Conservation (phyloP, 176 grass and related monocot genomes). For the Typha latifolia region DNA sequence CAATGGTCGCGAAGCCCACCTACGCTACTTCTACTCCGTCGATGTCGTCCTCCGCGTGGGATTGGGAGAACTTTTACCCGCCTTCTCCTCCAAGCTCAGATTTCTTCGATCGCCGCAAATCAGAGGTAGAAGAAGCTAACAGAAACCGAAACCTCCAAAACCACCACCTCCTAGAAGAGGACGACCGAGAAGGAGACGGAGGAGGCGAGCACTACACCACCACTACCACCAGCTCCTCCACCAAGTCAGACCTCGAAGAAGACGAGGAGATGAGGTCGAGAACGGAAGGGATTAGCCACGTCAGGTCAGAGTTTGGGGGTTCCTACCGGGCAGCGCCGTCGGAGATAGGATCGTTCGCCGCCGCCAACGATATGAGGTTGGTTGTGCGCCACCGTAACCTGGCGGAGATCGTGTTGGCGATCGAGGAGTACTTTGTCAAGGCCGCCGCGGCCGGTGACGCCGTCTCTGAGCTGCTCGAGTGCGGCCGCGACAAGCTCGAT, state of each 20-base stretch:
- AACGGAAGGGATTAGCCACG: conserved; percentile 46
- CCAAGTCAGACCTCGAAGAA: conserved; percentile 1
- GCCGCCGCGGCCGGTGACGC: conserved; percentile 55
- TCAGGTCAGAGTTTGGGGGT: conserved; percentile 60
- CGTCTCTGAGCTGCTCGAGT: conserved; percentile 79
- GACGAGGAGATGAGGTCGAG: conserved; percentile 21
- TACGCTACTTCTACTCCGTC: conserved; percentile 50
- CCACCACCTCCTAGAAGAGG: background rate
- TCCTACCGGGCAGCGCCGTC: conserved; percentile 1
- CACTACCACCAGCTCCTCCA: conserved; percentile 23
- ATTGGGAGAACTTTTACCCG: conserved; percentile 82
- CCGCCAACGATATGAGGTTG: conserved; percentile 32
- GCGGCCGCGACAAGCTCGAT: conserved; percentile 65
- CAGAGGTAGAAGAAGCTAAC: conserved; percentile 47
- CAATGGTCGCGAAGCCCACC: background rate
- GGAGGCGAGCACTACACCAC: conserved; percentile 28
- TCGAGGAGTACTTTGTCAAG: conserved; percentile 88
- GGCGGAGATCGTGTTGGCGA: conserved; percentile 65
- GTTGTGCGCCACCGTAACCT: conserved; percentile 77
- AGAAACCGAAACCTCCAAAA: too few species aligned
- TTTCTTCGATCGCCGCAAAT: conserved; percentile 72
- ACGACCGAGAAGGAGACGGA: conserved; percentile 35
- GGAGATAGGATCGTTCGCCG: conserved; percentile 12
- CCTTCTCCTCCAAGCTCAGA: conserved; percentile 94
- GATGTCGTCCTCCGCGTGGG: conserved; percentile 80